Evolutionary conservation across 2,329 filamentous ascomycete species (phyloP).

Genomic region (Alternaria novae-zelandiae): DNA sequence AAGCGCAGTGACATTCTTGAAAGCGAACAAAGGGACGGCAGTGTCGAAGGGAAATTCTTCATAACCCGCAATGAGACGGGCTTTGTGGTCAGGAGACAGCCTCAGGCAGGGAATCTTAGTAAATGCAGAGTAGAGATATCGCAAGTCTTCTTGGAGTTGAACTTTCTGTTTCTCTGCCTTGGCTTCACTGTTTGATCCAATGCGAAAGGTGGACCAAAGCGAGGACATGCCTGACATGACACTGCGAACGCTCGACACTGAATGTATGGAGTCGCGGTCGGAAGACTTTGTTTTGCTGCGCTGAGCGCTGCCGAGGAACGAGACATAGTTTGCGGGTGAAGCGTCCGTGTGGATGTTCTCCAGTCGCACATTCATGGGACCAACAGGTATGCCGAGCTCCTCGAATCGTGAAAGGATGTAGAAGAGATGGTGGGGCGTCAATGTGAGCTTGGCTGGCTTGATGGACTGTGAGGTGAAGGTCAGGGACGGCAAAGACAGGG

Average conservation of each 20-base stretch:
- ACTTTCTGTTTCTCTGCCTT: conserved; percentile 88
- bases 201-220: conserved; percentile 86
- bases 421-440: conserved; percentile 96
- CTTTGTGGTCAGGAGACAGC: conserved; percentile 90
- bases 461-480: conserved; percentile 83
- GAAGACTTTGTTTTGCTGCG: conserved; percentile 78
- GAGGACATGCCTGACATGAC: conserved; percentile 97
- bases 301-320: conserved; percentile 85
- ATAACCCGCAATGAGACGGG: conserved; percentile 86
- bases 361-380: conserved; percentile 93
- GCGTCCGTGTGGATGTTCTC: conserved; percentile 92
- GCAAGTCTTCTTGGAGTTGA: conserved; percentile 84
- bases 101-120: conserved; percentile 95
- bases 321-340: conserved; percentile 90
- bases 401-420: conserved; percentile 95
- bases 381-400: conserved; percentile 86
- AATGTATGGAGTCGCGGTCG: conserved; percentile 90
- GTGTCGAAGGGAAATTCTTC: conserved; percentile 99
- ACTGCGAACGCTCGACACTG: conserved; percentile 94
- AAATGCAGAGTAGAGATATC: conserved; percentile 96
- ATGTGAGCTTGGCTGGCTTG: conserved; percentile 88
- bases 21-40: conserved; percentile 92
- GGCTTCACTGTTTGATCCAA: conserved; percentile 79
- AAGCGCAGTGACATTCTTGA: conserved; percentile 94
- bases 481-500: conserved; percentile 84